Evolutionary conservation across 108 stramenopile species (phyloP), one percentile per base, ranked within the genome.

Genomic region (Nitzschia inconspicua): DNA sequence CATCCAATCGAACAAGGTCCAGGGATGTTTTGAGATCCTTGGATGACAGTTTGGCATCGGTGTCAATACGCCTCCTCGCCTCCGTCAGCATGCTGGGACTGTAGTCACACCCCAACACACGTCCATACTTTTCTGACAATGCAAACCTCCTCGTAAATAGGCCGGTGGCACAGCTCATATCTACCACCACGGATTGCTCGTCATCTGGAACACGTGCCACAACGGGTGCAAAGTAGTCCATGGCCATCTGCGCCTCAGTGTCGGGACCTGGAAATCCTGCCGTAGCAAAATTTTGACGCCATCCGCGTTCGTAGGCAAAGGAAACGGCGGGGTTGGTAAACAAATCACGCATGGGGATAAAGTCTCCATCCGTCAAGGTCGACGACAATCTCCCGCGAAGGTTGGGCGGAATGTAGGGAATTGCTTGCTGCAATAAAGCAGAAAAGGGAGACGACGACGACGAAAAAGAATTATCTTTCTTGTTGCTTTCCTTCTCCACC

Each of bases 231-330:
- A 93, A 91, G 63, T 90, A 86, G n/a, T 79, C 84, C 59, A 70
- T 72, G 30, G 84, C 87, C 76, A 93, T 75, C 1, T 78, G 75
- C 46, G 86, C 91, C 58, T 96, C 96, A 25, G 65, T 62, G 58
- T 96, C 94, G 0, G 83, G 77, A 23, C 97, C 97, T 25, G 97
- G 97, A 57, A 97, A 97, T 43, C 97, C 97, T 16, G 91, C 87
- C 32, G 68, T 72, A 27, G 72, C 70, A 77, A 97, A 97, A 2
- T 83, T 79, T 55, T 96, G 91, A 40, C 97, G 61, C 95, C 95
- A 97, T 35, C 97, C 97, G 9, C 93, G 74, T 68, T 97, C 97
- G 63, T 97, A 96, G 54, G 93, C 87, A 70, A 82, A 93, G 2
- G 89, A 88, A 10, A 94, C 89, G 4, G 83, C 36, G 6, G 97